Conservation (phyloP, 768 basidiomycete species). For the Rossbeevera mucosa region DNA sequence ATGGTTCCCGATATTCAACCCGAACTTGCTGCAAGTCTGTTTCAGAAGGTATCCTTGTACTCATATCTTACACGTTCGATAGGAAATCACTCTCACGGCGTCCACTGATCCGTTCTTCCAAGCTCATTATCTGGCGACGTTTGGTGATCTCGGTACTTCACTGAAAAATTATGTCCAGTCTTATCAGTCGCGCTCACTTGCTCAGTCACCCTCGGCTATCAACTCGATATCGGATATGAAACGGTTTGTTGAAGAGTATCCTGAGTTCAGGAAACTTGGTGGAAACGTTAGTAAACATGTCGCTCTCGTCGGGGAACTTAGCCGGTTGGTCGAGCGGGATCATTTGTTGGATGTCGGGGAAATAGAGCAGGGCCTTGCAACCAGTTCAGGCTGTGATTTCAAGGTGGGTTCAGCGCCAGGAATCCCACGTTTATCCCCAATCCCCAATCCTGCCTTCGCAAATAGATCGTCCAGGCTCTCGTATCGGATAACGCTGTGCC, state of each 20-base stretch:
- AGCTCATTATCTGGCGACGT: slow-evolving; percentile 84
- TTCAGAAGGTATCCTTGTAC: not conserved
- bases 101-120: slow-evolving; percentile 94
- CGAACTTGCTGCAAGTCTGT: slow-evolving; percentile 68
- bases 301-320: slow-evolving; percentile 92
- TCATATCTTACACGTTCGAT: slow-evolving; percentile 12
- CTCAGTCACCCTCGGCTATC: slow-evolving; percentile 72
- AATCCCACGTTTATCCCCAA: not conserved
- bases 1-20: slow-evolving; percentile 80
- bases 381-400: slow-evolving; percentile 85
- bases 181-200: slow-evolving; percentile 80
- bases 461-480: slow-evolving; percentile 77
- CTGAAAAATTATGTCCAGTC: slow-evolving; percentile 91
- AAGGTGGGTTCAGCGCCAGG: slow-evolving; percentile 46
- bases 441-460: not conserved
- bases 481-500: slow-evolving; percentile 65
- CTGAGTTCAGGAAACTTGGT: slow-evolving; percentile 92
- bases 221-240: slow-evolving; percentile 98
- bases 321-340: slow-evolving; percentile 80
- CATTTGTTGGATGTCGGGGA: slow-evolving; percentile 88
- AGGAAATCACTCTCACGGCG: slow-evolving; percentile 94
- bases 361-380: slow-evolving; percentile 93
- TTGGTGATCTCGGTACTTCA: slow-evolving; percentile 91
- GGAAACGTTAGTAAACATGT: slow-evolving; percentile 99
- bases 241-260: slow-evolving; percentile 94